Conservation (phyloP, 1,284 basidiomycete genomes). For the Cutaneotrichosporon dermatis region DNA sequence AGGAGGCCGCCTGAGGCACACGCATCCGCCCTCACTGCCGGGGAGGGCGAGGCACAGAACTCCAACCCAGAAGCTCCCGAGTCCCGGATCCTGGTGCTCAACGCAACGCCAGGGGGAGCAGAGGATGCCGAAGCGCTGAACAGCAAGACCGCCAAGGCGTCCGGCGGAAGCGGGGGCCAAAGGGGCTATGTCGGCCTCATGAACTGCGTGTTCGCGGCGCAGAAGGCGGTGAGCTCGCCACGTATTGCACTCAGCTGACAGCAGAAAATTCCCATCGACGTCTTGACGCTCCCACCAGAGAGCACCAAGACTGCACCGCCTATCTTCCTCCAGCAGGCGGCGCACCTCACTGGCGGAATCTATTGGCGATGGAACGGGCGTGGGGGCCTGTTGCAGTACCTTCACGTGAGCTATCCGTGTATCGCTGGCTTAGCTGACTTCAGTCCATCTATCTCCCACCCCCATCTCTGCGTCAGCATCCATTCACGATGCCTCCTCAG, state of each 20-base stretch:
- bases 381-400: conserved; percentile 78
- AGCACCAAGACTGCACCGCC: conserved; percentile 59
- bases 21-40: conserved; percentile 20
- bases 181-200: conserved; percentile 76
- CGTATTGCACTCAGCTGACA: conserved; percentile 1
- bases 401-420: conserved; percentile 60
- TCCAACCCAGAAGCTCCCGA: conserved; percentile 51
- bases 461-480: conserved; percentile 66
- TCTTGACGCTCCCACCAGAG: conserved; percentile 79
- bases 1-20: conserved; percentile 53
- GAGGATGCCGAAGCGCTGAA: conserved; percentile 12
- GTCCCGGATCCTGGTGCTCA: conserved; percentile 83
- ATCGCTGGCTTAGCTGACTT: conserved; percentile 39
- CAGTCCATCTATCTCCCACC: conserved; percentile 85
- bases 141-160: conserved; percentile 51
- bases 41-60: conserved; percentile 4
- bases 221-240: conserved; percentile 69
- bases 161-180: conserved; percentile 25
- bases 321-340: conserved; percentile 95
- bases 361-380: conserved; percentile 70
- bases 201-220: conserved; percentile 98
- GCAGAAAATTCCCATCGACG: conserved; percentile 92
- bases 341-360: conserved; percentile 88
- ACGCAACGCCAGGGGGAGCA: conserved; percentile 65
- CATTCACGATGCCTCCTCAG: conserved; percentile 78